Evolutionary conservation across 805 yeast genomes (phyloP), one percentile per base, ranked within the genome.

Genomic region (Starmera quercuum): DNA sequence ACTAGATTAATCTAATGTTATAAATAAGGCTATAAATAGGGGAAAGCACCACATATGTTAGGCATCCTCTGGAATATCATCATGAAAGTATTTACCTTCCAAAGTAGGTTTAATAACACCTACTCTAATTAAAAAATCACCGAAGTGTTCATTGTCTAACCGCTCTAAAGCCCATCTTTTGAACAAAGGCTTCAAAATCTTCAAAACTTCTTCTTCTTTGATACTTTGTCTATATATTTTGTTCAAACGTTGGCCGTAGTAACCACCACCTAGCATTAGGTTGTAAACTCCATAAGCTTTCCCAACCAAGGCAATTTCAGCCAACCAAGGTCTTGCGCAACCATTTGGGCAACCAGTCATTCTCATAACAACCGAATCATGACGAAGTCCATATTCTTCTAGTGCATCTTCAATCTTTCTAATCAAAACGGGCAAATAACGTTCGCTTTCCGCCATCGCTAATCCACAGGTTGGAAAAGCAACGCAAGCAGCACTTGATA

Each of bases 341-440:
- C 97, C 97, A 59, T 90, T 90, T 35, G 97, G 97, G 71, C 97
- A 90, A 37, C 97, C 97, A 20, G 97, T 90, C 97, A 90, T 88
- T 67, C 97, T 78, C 95, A 90, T 83, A 17, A 87, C 95, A 45
- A 90, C 73, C 7, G 95, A 79, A 61, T 90, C 97, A 51, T 87
- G 95, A 54, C 95, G 82, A 49, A 90, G 72, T 7, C 97, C 97
- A 45, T 78, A 77, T 53, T 87, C 95, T 61, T 90, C 97, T 38
- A 90, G 67, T 15, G 86, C 77, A n/a, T 66, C 73, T 60, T 90
- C 97, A 39, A 90, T 64, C 62, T 87, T 85, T 42, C 80, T 59
- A 46, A 90, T 74, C 49, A 90, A 70, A 32, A 70, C 79, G 7
- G 97, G 97, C 50, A 90, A 68, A 37, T 63, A 67, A 56, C 97